Evolutionary conservation across 495 filamentous ascomycete genomes (phyloP).

Genomic region (Aspergillus carlsbadensis): DNA sequence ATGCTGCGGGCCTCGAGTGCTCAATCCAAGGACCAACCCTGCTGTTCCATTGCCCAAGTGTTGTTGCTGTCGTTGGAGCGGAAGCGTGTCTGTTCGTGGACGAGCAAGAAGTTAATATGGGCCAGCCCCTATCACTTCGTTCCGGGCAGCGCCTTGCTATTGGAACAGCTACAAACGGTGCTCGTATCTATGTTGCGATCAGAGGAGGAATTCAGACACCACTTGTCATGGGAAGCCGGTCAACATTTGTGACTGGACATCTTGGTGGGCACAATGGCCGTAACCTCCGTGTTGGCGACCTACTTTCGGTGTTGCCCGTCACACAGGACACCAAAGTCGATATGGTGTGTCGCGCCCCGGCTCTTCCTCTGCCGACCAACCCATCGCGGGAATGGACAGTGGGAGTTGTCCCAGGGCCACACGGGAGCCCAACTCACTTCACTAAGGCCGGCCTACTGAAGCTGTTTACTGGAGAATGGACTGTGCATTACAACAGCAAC

Average conservation of each 20-base stretch:
- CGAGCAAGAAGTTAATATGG: constrained; percentile 43
- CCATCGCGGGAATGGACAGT: constrained; percentile 38
- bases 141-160: constrained; percentile 53
- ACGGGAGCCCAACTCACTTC: constrained; percentile 51
- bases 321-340: not conserved
- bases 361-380: not conserved
- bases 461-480: constrained; percentile 31
- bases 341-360: not conserved
- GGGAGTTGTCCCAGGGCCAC: constrained; percentile 54
- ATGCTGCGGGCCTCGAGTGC: constrained; percentile 54
- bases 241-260: constrained; percentile 50
- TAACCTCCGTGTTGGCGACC: constrained; percentile 31
- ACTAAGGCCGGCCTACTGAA: constrained; percentile 32
- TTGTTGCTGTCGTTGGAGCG: constrained; percentile 55
- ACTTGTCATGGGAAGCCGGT: constrained; percentile 56
- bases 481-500: constrained; percentile 20
- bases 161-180: constrained; percentile 49
- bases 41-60: constrained; percentile 43
- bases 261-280: constrained; percentile 57
- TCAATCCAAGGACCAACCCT: constrained; percentile 58
- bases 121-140: constrained; percentile 48
- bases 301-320: constrained; percentile 39
- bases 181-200: constrained; percentile 56
- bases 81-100: constrained; percentile 45
- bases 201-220: constrained; percentile 53